Percentiles rank a stretch among this genome's conserved stretches.
Evolutionary conservation across 805 yeast genomes (phyloP).

Genomic region (Lipomyces sp.): DNA sequence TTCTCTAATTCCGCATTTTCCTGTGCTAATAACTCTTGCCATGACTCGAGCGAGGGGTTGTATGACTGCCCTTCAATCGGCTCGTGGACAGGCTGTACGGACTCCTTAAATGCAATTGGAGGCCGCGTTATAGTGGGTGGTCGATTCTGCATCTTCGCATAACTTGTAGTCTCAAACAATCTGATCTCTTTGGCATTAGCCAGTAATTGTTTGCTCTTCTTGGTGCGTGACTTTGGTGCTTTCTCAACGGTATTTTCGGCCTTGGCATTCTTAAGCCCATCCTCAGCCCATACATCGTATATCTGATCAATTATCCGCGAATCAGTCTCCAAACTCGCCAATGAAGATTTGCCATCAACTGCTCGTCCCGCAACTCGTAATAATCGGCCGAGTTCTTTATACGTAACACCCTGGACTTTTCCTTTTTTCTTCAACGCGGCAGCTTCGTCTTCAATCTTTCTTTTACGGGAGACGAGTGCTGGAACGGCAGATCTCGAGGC

Average conservation of each 20-base stretch:
- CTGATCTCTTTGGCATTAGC: constrained; percentile 13
- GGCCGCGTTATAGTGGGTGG: constrained; percentile 59
- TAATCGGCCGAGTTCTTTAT: constrained; percentile 65
- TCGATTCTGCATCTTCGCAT: constrained; percentile 40
- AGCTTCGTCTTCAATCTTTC: constrained; percentile 38
- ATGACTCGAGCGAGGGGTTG: constrained; percentile 82
- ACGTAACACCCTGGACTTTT: constrained; percentile 64
- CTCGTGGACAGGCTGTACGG: constrained; percentile 50
- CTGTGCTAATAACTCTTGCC: constrained; percentile 71
- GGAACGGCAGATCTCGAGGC: constrained; percentile 78
- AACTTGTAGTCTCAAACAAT: constrained; percentile 21
- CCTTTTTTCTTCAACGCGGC: constrained; percentile 47
- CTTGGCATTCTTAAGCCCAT: constrained; percentile 50
- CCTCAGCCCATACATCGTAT: constrained; percentile 74
- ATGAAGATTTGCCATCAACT: constrained; percentile 56
- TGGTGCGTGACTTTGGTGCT: constrained; percentile 33
- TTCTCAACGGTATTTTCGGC: constrained; percentile 8
- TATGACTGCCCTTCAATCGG: constrained; percentile 92
- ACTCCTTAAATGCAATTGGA: constrained; percentile 60
- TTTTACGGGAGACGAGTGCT: constrained; percentile 54
- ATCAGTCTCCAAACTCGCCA: constrained; percentile 63
- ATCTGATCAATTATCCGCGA: constrained; percentile 61
- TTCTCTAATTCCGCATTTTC: constrained; percentile 71
- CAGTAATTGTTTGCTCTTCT: constrained; percentile 23
- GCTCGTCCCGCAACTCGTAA: constrained; percentile 78